These are phyloP conservation scores for Globisporangium nunn DNA, from an alignment of 352 stramenopile species.

Conservation along the genomic window DNA sequence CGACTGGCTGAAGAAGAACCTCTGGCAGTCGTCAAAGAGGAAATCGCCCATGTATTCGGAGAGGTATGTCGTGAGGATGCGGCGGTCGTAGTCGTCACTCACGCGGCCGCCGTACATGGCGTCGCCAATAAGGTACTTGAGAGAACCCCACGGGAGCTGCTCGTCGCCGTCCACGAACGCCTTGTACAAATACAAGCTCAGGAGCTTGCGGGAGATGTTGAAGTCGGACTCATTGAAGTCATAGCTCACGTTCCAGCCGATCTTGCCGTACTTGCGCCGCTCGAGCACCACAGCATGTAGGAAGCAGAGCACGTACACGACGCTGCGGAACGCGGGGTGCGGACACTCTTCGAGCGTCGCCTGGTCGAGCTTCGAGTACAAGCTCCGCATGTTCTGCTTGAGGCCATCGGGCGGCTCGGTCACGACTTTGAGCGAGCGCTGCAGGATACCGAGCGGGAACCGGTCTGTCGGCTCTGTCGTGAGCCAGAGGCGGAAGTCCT, in stretches of 20 bases:
- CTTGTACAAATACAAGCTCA: conserved; percentile 92
- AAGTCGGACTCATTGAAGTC: conserved; percentile 97
- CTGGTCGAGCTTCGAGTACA: conserved; percentile 90
- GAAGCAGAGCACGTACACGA: conserved; percentile 94
- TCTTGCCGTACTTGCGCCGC: conserved; percentile 95
- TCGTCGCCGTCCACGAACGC: conserved; percentile 90
- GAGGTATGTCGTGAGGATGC: conserved; percentile 91
- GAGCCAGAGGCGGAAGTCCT: conserved; percentile 94
- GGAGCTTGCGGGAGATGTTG: conserved; percentile 88
- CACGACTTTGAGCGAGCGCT: conserved; percentile 93
- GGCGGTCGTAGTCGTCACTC: conserved; percentile 94
- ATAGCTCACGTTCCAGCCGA: conserved; percentile 96
- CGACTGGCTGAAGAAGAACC: conserved; percentile 91
- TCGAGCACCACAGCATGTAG: conserved; percentile 94
- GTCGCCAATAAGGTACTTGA: conserved; percentile 95
- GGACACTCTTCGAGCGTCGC: conserved; percentile 90
- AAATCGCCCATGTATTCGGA: conserved; percentile 97
- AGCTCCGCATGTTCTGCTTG: conserved; percentile 95
- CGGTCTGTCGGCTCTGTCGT: conserved; percentile 93
- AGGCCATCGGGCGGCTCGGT: conserved; percentile 93
- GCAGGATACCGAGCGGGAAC: conserved; percentile 93
- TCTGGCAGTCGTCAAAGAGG: conserved; percentile 92
- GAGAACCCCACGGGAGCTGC: conserved; percentile 90
- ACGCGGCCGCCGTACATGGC: conserved; percentile 96
- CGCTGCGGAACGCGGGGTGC: conserved; percentile 87